Evolutionary conservation across 306 rosid genomes (phyloP), one percentile per base, ranked within the genome.

Genomic region (Boehmeria nivea): DNA sequence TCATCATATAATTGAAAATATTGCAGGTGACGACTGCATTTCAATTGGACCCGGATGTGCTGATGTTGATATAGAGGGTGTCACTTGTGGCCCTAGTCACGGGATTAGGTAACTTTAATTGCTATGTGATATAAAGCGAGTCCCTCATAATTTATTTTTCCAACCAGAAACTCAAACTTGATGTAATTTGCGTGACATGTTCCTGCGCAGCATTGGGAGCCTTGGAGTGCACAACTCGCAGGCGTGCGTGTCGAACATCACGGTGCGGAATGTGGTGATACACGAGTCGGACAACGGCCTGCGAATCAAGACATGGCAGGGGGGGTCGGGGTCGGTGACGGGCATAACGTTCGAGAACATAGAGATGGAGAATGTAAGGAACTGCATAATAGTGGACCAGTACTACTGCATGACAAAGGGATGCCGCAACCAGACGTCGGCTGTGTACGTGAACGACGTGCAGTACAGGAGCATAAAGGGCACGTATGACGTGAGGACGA

Each of bases 21-120:
- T n/a, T 64, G 57, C 72, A 91, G 98, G 96, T 22, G 99, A 93
- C 47, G 99, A 93, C 57, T 93, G 99, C 73, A 85, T 93, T 58
- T 87, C 95, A 16, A 83, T 93, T 66, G 99, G 99, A 42, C 78
- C 99, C 0, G 95, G 99, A 18, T 83, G 94, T 59, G 51, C 81
- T 37, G 47, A 93, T 46, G 99, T 93, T 65, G 82, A 79, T 54
- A 88, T 93, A 8, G 74, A 73, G 11, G 89, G 95, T 4, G 87
- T 93, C 50, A 85, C 93, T 52, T 93, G 99, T 59, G 99, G 86
- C 54, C 99, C 99, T 14, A 75, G 94, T 76, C 96, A 93, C 51
- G 99, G 96, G 24, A 93, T 93, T 25, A 91, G 98, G 98, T 90
- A 76, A 39, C 33, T 43, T 33, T 28, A 10, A n/a, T n/a, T 13